Evolutionary conservation across 805 yeast genomes (phyloP).

Genomic region (Wickerhamiella cacticola): DNA sequence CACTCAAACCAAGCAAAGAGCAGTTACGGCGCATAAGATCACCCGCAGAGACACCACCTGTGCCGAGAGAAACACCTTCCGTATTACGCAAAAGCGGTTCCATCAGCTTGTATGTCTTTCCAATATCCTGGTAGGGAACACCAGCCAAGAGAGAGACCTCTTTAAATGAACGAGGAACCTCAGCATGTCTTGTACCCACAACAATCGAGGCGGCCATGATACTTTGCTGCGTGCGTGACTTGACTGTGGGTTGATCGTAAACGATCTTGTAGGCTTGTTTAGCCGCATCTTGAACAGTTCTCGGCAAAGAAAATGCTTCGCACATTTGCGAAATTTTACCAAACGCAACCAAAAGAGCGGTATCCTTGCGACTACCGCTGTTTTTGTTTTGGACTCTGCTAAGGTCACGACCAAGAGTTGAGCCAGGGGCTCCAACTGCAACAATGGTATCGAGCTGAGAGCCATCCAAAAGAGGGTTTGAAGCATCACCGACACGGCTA

Average conservation of each 20-base stretch:
- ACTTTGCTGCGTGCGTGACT: conserved; percentile 85
- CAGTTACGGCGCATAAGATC: conserved; percentile 93
- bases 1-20: conserved; percentile 78
- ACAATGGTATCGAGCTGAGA: conserved; percentile 88
- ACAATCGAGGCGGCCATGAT: conserved; percentile 95
- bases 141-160: conserved; percentile 92
- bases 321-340: conserved; percentile 89
- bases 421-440: conserved; percentile 73
- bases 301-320: conserved; percentile 89
- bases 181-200: conserved; percentile 87
- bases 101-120: conserved; percentile 78
- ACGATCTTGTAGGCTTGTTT: conserved; percentile 90
- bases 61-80: conserved; percentile 30
- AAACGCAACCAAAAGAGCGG: conserved; percentile 77
- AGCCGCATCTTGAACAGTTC: conserved; percentile 93
- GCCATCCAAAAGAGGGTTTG: conserved; percentile 81
- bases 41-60: conserved; percentile 62
- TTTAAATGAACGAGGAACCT: conserved; percentile 86
- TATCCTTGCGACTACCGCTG: conserved; percentile 75
- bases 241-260: conserved; percentile 69
- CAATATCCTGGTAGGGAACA: conserved; percentile 90
- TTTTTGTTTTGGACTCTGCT: conserved; percentile 81
- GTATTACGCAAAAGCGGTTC: conserved; percentile 42
- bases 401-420: conserved; percentile 77
- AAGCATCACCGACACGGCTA: conserved; percentile 97